Evolutionary conservation across 495 filamentous ascomycete genomes (phyloP).

Genomic region (Hypoxylon subgilvum): DNA sequence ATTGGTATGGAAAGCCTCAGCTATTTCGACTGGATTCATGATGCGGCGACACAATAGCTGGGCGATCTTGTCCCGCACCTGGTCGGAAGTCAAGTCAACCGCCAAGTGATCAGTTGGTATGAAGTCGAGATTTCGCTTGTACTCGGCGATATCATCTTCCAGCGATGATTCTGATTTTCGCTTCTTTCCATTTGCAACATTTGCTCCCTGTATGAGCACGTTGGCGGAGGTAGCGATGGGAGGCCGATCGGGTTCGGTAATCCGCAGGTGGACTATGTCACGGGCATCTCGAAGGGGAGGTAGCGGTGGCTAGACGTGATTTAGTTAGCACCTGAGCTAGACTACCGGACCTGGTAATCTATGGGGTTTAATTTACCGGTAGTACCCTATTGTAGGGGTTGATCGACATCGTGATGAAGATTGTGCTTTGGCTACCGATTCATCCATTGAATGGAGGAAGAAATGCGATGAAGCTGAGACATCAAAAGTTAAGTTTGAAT

Average conservation of each 20-base stretch:
- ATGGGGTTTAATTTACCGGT: slow-evolving; percentile 1
- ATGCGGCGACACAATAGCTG: slow-evolving; percentile 49
- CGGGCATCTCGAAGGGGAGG: slow-evolving; percentile 18
- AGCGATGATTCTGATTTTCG: slow-evolving; percentile 41
- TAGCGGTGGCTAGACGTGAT: slow-evolving; percentile 6
- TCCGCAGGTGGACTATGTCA: slow-evolving; percentile 8
- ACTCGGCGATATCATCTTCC: slow-evolving; percentile 21
- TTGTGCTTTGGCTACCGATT: no score
- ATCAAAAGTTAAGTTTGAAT: no score
- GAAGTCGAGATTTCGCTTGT: slow-evolving; percentile 30
- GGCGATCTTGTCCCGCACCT: slow-evolving; percentile 54
- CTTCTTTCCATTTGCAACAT: slow-evolving; percentile 39
- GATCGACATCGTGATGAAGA: slow-evolving; percentile 2
- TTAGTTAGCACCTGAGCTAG: background rate
- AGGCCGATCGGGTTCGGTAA: no score
- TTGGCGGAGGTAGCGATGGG: background rate
- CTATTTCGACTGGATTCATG: slow-evolving; percentile 58
- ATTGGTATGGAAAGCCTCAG: slow-evolving; percentile 47
- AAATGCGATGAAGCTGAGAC: no score
- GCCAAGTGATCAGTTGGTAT: slow-evolving; percentile 30
- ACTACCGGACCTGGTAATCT: no score
- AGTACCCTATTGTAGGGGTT: no score
- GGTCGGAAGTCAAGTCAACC: slow-evolving; percentile 43
- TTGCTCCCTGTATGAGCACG: background rate
- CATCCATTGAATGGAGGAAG: no score